Base-by-base conservation (phyloP, 306 rosid species). In the Prunus kanzakura region DNA sequence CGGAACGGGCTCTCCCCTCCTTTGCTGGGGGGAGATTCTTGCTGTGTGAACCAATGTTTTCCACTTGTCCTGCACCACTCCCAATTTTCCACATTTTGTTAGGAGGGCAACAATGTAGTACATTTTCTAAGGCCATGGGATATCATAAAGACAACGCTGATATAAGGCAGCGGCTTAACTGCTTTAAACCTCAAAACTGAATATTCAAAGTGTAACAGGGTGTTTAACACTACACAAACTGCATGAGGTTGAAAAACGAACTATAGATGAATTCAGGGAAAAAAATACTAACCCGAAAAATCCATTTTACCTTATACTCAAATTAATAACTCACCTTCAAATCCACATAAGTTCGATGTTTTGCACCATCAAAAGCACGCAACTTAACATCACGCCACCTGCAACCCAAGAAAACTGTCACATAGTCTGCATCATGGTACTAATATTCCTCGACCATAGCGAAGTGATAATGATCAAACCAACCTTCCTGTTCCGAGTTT, bases 401-500 rank as follows among this genome's bases (percentile, higher is more conserved):
- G 54, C 56, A 72, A 73, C 19, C 14, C 62, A 73, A 54, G 8
- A 11, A 79, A 46, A 60, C 30, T 62, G 5, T 62, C 45, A 62
- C 67, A 62, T 16, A 5, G 38, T 62, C 67, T 15, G 13, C 41
- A 15, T 62, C 45, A 11, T 7, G 45, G 11, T 15, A 62, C 67
- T 32, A 35, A 11, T 25, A 58, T 45, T 74, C 14, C 65, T 67
- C n/a, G 69, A 76, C 41, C 43, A 23, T n/a, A 43, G 64, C 14
- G 57, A 74, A 18, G 2, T 10, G 38, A 15, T 43, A 50, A 11
- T 9, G 62, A 49, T n/a, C 4, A 43, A 73, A 55, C 49, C 72
- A 77, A 91, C 96, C 96, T 88, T 88, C 96, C 96, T 27, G 96
- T 91, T 88, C 96, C 96, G 15, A 91, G 91, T 64, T 88, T 91